Evolutionary conservation across 2,329 filamentous ascomycete species (phyloP), one percentile per base, ranked within the genome.

Genomic region (Sarocladium brachiariae): DNA sequence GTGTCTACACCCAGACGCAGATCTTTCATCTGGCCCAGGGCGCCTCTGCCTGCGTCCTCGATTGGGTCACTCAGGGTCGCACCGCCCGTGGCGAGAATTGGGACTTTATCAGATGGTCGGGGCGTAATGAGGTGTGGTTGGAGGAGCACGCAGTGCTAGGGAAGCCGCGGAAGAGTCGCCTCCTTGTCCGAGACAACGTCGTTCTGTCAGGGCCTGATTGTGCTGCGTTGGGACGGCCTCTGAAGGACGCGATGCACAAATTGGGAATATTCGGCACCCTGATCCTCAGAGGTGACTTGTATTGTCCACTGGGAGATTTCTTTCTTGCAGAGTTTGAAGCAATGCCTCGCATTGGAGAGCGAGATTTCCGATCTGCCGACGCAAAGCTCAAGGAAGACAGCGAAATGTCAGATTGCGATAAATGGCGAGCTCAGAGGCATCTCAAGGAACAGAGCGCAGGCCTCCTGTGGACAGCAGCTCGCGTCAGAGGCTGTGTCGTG

Each of bases 61-160:
- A 99, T 66, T 99, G 93, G 93, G 90, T 97, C 6, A 95, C 84
- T 2, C 87, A 92, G 61, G 93, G 93, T 7, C 81, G 93, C 16
- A 81, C 77, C 4, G 91, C 93, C 4, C 80, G 87, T 43, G 91
- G 90, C 21, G 93, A 99, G 69, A 78, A 89, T 55, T 99, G 93
- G 93, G 84, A 84, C 58, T 83, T 96, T 54, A 72, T 77, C 51
- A 78, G 77, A 55, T 97, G 93, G 82, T 80, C 75, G 52, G 90
- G 89, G 9, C 78, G 87, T 56, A 97, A 96, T 63, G 93, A 99
- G 69, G 77, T 97, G n/a, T 92, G 86, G 83, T 63, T 70, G 35
- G 54, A 60, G 1, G 59, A 64, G 2, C 54, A 62, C 54, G 30
- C 8, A 9, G n/a, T n/a, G n/a, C 25, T 31, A 10, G 58, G 59